Evolutionary conservation across 495 filamentous ascomycete genomes (phyloP).

Genomic region (Paragyromitra xinjiangensis): DNA sequence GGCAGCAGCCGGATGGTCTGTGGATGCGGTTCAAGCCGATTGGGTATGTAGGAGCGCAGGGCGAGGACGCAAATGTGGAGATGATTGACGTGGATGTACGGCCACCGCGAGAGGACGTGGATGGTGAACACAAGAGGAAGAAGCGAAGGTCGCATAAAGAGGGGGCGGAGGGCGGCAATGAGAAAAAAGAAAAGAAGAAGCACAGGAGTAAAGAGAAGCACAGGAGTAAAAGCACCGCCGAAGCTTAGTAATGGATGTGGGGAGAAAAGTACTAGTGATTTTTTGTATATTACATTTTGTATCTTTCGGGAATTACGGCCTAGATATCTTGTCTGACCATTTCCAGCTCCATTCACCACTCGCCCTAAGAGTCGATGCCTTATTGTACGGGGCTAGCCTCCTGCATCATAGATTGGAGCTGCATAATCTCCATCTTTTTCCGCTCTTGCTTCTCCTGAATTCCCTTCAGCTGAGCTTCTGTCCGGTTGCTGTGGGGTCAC

Average conservation of each 20-base stretch:
- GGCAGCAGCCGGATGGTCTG: constrained; percentile 52
- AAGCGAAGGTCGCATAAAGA: constrained; percentile 40
- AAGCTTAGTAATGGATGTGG: constrained; percentile 14
- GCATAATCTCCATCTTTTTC: constrained; percentile 70
- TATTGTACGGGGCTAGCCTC: constrained; percentile 18
- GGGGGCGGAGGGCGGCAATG: background rate
- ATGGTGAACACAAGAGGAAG: constrained; percentile 19
- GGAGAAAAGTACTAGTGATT: constrained; percentile 3
- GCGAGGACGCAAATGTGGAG: constrained; percentile 32
- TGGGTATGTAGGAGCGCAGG: constrained; percentile 45
- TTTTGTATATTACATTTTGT: constrained; percentile 33
- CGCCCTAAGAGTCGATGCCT: background rate
- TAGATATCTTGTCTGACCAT: background rate
- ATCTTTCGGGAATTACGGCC: background rate
- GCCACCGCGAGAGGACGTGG: constrained; percentile 4
- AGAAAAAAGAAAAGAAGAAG: constrained; percentile 45
- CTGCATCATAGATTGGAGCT: constrained; percentile 47
- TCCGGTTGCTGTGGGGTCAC: constrained; percentile 69
- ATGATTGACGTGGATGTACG: constrained; percentile 23
- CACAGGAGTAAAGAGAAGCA: constrained; percentile 38
- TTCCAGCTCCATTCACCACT: background rate
- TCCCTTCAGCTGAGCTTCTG: constrained; percentile 81
- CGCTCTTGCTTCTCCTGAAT: constrained; percentile 82
- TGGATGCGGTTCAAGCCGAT: constrained; percentile 55
- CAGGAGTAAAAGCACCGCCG: constrained; percentile 34